Evolutionary conservation across 768 basidiomycete genomes (phyloP), one percentile per base, ranked within the genome.

Genomic region (Tulasnella calospora): DNA sequence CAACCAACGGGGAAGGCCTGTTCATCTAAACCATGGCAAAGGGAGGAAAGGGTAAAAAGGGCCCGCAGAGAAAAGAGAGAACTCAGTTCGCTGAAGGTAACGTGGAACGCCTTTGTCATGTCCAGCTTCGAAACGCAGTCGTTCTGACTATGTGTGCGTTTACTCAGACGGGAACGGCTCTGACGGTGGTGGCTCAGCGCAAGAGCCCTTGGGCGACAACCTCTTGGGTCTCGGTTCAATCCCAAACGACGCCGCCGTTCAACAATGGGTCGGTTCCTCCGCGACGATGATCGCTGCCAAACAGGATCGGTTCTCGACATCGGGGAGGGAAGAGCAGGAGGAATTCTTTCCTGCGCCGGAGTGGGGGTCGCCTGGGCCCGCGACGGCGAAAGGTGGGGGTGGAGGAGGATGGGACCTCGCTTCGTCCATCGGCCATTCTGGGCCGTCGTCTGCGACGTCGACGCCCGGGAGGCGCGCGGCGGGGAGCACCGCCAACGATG

Each of bases 391-490:
- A 41, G 75, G 75, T 30, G 75, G 75, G 8, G 75, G 51, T 2
- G 75, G 75, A n/a, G 75, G 75, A 19, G 75, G 75, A 2, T 76
- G 75, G 75, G 75, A 76, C 55, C 23, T 76, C 30, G 75, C 75
- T 19, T 76, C 75, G 75, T 33, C 55, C 30, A 23, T 57, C 13
- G 57, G 30, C 15, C 35, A 46, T 21, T 76, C 75, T 55, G 51
- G 27, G 6, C 19, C 55, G 7, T 38, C 71, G 36, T 46, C 71
- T 2, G 36, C 38, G n/a, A 36, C n/a, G 38, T 72, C 71, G 71
- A 46, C 44, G 36, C 44, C 71, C 38, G 41, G 30, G 44, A 72
- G 41, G 36, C 71, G 71, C 21, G 47, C 21, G 44, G 6, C 13
- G 41, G 13, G 13, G 8, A 44, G 13, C 41, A 44, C 5, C 47